Evolutionary conservation across 257 asterid genomes (phyloP).

Genomic region (Fraxinus cuspidata): DNA sequence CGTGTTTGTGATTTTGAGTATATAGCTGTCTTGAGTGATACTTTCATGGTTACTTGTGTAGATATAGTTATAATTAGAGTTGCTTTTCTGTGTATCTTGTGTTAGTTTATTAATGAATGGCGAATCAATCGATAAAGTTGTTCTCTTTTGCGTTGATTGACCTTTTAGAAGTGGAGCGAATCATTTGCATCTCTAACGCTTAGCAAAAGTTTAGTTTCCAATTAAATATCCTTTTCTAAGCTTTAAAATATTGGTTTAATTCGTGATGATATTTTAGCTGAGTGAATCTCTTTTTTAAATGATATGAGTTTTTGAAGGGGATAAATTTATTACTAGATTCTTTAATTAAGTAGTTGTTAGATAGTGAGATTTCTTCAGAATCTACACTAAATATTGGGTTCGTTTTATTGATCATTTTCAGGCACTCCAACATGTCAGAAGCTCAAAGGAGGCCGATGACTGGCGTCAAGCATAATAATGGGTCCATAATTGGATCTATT

Average conservation of each 20-base stretch:
- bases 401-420: slow-evolving; percentile 32
- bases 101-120: not conserved
- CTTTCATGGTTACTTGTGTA: slow-evolving; percentile 9
- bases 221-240: not conserved
- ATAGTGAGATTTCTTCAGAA: slow-evolving; percentile 11
- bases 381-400: not conserved
- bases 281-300: slow-evolving; percentile 5
- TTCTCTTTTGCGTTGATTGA: slow-evolving; percentile 15
- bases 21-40: slow-evolving; percentile 9
- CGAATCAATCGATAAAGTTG: slow-evolving; percentile 16
- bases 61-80: not conserved
- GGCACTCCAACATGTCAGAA: slow-evolving; percentile 78
- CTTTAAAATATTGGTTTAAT: not conserved
- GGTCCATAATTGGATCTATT: slow-evolving; percentile 53
- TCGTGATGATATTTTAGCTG: not conserved
- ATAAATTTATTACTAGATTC: slow-evolving; percentile 7
- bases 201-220: slow-evolving; percentile 3
- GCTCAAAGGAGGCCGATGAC: slow-evolving; percentile 69
- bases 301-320: not conserved
- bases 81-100: slow-evolving; percentile 18
- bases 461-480: slow-evolving; percentile 42
- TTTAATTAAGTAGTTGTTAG: not conserved
- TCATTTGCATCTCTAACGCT: slow-evolving; percentile 7
- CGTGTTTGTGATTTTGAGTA: slow-evolving; percentile 26
- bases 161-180: slow-evolving; percentile 4